Conservation (phyloP, 371 early-diverging fungal species). For the Capillidium heterosporum region DNA sequence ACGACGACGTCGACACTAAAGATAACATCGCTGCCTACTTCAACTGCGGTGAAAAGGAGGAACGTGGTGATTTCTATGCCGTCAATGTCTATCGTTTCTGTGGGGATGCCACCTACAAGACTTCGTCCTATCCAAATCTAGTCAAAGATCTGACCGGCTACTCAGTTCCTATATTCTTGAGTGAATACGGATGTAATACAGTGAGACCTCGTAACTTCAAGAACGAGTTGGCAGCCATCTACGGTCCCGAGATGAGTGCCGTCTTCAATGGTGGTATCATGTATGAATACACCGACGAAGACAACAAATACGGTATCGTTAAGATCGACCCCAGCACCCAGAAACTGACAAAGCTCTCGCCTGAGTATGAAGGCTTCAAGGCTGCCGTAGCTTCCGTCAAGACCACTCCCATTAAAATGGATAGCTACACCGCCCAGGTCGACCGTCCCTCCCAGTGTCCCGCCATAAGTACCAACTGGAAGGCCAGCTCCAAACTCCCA, state of each 20-base stretch:
- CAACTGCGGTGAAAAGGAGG: conserved; percentile 42
- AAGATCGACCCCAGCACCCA: conserved; percentile 17
- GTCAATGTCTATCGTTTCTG: conserved; percentile 49
- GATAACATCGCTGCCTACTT: conserved; percentile 45
- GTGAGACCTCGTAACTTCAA: conserved; percentile 29
- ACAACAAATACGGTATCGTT: conserved; percentile 58
- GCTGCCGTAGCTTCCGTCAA: no score
- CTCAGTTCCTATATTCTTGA: conserved; percentile 36
- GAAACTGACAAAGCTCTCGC: background rate
- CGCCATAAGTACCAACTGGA: conserved; percentile 11
- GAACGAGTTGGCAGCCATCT: conserved; percentile 23
- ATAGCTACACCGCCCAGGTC: background rate
- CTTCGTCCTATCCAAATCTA: conserved; percentile 34
- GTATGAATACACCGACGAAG: conserved; percentile 62
- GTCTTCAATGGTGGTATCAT: conserved; percentile 56
- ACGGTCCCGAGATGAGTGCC: conserved; percentile 40
- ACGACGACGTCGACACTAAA: conserved; percentile 50
- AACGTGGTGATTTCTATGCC: conserved; percentile 51
- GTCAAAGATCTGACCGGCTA: conserved; percentile 28
- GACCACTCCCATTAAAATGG: background rate
- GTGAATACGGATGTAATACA: conserved; percentile 43
- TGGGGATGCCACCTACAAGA: conserved; percentile 22
- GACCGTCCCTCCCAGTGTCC: conserved; percentile 24
- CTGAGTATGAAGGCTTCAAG: background rate
- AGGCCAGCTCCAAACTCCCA: conserved; percentile 19